Evolutionary conservation across 306 rosid species (phyloP), one percentile per base, ranked within the genome.

Genomic region (Vigna hirtella): DNA sequence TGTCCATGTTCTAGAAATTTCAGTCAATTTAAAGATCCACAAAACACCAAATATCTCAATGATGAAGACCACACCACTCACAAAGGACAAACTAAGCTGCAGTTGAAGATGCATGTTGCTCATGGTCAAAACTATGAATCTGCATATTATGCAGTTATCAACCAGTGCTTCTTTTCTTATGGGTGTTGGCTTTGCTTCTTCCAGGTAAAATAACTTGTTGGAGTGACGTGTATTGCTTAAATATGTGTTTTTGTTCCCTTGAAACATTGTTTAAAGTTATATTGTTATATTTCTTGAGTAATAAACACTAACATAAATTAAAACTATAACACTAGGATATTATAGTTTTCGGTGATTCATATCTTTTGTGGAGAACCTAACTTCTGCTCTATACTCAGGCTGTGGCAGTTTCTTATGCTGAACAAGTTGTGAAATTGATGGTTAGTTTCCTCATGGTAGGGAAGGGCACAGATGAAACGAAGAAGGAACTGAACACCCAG

Each of bases 131-230:
- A 43, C 16, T 66, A 28, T 68, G 61, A 20, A 6, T 32, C 58
- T 68, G 50, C 67, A 47, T 22, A n/a, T 36, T 26, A 1, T 53
- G 66, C 68, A 40, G 59, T 30, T 62, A 36, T 74, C 58, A 36
- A 74, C 50, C 48, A 3, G 1, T 24, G 57, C 30, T 68, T 58
- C 38, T 34, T 67, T 74, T 81, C 65, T 74, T 45, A 52, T 77
- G 56, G 65, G 7, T 63, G 64, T 70, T 79, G 65, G 76, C 51
- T 18, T 63, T 55, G 26, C 71, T 36, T 36, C 12, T 79, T 47
- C 65, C 77, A 59, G 65, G 83, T 79, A 70, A 48, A 26, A 68
- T 47, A 53, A 77, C 43, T 38, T 2, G 28, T 22, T 76, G 53
- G n/a, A 20, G 49, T 18, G 6, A 22, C 3, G 38, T 57, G n/a